These are phyloP conservation scores for Phaeodactylum tricornutum DNA, from an alignment of 108 stramenopile species.

Conservation along the genomic window DNA sequence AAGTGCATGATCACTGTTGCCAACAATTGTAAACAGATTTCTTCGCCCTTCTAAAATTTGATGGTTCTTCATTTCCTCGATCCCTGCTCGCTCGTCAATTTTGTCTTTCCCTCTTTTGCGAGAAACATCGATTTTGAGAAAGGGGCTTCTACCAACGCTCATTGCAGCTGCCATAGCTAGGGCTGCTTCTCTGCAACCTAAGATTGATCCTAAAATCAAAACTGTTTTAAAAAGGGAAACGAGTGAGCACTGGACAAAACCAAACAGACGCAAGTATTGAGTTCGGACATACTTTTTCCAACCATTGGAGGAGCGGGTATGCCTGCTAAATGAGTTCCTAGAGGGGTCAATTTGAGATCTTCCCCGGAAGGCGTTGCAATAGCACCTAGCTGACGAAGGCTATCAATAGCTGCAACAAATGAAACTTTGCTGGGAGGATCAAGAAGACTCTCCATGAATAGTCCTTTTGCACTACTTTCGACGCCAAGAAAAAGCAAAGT, in stretches of 20 bases:
- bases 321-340: constrained; percentile 72
- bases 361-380: constrained; percentile 25
- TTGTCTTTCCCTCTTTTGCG: constrained; percentile 4
- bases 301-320: constrained; percentile 79
- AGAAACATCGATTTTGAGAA: constrained; percentile 40
- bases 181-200: constrained; percentile 66
- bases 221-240: constrained; percentile 16
- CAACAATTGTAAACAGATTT: constrained; percentile 53
- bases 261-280: not conserved
- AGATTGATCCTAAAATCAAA: constrained; percentile 65
- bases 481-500: constrained; percentile 73
- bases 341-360: constrained; percentile 37
- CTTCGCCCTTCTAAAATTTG: constrained; percentile 37
- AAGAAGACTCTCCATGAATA: constrained; percentile 43
- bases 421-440: constrained; percentile 62
- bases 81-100: constrained; percentile 10
- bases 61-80: constrained; percentile 10
- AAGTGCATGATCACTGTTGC: constrained; percentile 76
- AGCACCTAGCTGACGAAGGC: constrained; percentile 58
- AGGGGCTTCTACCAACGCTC: constrained; percentile 64
- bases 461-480: constrained; percentile 45
- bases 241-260: not conserved
- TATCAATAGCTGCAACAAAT: constrained; percentile 42
- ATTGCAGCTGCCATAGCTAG: constrained; percentile 80
- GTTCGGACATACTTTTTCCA: constrained; percentile 42